phyloP scores from a whole-genome alignment of 768 basidiomycete genomes.

The Agaricus sinodeliciosus region DNA sequence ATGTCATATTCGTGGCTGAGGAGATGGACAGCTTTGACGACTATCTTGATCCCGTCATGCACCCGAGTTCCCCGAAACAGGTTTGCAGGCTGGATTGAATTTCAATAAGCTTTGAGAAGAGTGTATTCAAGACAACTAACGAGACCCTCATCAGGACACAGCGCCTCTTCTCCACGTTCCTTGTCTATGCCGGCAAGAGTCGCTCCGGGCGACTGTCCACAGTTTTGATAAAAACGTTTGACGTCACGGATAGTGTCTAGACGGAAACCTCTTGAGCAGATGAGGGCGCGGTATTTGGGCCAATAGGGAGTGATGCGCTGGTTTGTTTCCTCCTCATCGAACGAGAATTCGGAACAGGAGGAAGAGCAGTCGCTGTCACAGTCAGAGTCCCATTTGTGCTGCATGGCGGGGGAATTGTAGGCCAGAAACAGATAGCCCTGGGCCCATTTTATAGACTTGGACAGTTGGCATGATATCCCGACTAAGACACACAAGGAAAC shows the following conservation, averaged over 20 bases:
- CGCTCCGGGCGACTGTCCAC: conserved; percentile 23
- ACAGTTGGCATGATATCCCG: conserved; percentile 7
- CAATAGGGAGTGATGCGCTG: conserved; percentile 55
- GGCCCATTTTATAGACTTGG: conserved; percentile 11
- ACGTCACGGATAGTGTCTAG: conserved; percentile 69
- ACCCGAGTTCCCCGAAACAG: conserved; percentile 61
- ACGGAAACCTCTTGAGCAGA: conserved; percentile 47
- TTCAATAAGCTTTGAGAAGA: background rate
- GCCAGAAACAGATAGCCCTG: conserved; percentile 12
- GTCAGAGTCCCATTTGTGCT: conserved; percentile 18
- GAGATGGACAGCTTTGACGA: conserved; percentile 65
- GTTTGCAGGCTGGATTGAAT: conserved; percentile 49
- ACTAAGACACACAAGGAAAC: conserved; percentile 20
- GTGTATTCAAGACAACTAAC: conserved; percentile 31
- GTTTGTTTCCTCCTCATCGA: conserved; percentile 57
- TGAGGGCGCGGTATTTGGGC: conserved; percentile 43
- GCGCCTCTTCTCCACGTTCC: conserved; percentile 43
- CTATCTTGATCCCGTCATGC: conserved; percentile 43
- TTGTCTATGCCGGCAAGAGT: conserved; percentile 20
- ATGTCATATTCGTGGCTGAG: conserved; percentile 57
- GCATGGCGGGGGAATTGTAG: conserved; percentile 13
- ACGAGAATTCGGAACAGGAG: conserved; percentile 42
- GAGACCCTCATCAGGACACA: conserved; percentile 68
- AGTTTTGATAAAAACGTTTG: conserved; percentile 42
- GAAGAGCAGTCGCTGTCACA: conserved; percentile 29